Evolutionary conservation across 805 yeast genomes (phyloP), one percentile per base, ranked within the genome.

Genomic region (Clavispora vitiphila): DNA sequence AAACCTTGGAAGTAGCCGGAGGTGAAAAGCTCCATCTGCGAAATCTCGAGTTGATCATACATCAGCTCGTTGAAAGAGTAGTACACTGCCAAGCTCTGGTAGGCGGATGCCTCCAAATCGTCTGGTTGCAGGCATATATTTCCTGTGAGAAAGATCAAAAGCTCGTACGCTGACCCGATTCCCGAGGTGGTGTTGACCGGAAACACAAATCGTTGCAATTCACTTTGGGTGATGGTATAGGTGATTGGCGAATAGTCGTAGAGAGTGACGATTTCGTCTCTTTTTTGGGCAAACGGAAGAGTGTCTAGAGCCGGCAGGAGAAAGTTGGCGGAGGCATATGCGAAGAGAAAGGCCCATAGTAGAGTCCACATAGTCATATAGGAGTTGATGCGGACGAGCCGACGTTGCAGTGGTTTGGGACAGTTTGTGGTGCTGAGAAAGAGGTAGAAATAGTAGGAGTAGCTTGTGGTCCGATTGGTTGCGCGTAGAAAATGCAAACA

Each of bases 91-190:
- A 69, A 48, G 41, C 61, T 47, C 22, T 56, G 54, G 40, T 57
- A 51, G n/a, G 40, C 51, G 30, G 42, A 36, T 9, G 50, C 38
- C 1, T 29, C 34, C 11, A 58, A 37, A 42, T 60, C 54, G 8
- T 24, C 38, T 1, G 74, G 70, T 41, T 64, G 63, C 46, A 30
- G 43, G 47, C 81, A 77, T 11, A 77, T 63, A 40, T 76, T 75
- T 2, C 79, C 82, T 12, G 78, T 70, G 14, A 77, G 43, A 48
- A 74, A 77, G 34, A 77, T 61, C 56, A 76, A 60, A 40, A 67
- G 61, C 49, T 77, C 72, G 51, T 69, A 75, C 46, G 64, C 64
- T 31, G 66, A 67, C 2, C 77, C 74, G 20, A 74, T 40, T 1
- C 77, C 78, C 2, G 65, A 53, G 4, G 72, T 58, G 3, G 72